Conservation (phyloP, 306 rosid genomes). For the Citrullus mucosospermus region DNA sequence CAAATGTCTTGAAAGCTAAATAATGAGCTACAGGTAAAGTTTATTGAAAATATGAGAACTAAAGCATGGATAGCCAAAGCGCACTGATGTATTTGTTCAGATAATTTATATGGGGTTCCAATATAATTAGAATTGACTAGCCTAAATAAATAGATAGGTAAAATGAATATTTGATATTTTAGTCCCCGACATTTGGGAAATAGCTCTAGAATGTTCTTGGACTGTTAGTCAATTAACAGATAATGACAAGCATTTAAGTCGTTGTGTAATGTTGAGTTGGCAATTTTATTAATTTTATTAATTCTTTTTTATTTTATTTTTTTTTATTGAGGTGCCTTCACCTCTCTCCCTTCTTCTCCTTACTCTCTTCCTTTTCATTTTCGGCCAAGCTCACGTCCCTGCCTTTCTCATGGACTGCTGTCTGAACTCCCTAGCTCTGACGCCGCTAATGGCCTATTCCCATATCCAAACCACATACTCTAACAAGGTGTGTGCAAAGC, state of each 20-base stretch:
- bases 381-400: too few relatives aligned
- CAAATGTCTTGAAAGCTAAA: background rate
- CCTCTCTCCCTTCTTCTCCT: background rate
- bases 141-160: background rate
- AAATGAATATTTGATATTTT: background rate
- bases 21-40: background rate
- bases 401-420: too few relatives aligned
- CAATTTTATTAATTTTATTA: background rate
- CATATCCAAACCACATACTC: too few relatives aligned
- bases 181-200: background rate
- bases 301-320: too few relatives aligned
- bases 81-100: background rate
- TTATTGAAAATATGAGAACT: background rate
- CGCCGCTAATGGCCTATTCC: too few relatives aligned
- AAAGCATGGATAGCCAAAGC: background rate
- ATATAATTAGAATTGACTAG: background rate
- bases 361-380: too few relatives aligned
- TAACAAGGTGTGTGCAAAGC: too few relatives aligned
- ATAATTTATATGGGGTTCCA: background rate
- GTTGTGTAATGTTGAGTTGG: background rate
- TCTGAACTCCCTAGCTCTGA: too few relatives aligned
- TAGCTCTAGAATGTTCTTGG: background rate
- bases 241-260: background rate
- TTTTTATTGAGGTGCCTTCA: background rate
- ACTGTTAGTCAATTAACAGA: background rate